A percentile compares a stretch with the other conserved stretches of the same genome.
Conservation (phyloP, 495 filamentous ascomycete genomes). For the Penicillium cosmopolitanum region DNA sequence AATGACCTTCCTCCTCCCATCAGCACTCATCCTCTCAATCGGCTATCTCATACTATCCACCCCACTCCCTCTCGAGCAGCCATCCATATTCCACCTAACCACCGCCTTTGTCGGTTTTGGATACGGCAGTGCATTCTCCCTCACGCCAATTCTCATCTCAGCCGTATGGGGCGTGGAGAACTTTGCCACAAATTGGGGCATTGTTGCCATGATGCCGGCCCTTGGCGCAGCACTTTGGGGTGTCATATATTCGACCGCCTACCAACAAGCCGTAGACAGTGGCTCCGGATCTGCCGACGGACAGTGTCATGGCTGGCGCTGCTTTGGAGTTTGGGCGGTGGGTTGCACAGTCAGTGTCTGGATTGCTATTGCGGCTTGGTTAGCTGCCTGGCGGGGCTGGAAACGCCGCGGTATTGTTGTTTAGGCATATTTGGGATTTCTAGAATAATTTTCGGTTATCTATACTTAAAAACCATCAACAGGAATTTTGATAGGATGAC, state of each 20-base stretch:
- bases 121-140: constrained; percentile 88
- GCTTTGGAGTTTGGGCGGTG: constrained; percentile 89
- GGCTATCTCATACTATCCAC: constrained; percentile 78
- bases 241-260: constrained; percentile 76
- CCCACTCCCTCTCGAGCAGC: constrained; percentile 66
- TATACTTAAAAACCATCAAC: no score
- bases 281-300: constrained; percentile 37
- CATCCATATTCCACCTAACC: constrained; percentile 75
- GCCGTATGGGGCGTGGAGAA: constrained; percentile 99
- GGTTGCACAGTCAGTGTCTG: constrained; percentile 68
- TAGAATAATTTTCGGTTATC: not conserved
- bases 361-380: constrained; percentile 73
- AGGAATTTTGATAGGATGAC: no score
- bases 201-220: constrained; percentile 89
- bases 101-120: constrained; percentile 82
- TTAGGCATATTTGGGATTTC: constrained; percentile 33
- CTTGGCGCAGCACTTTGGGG: constrained; percentile 86
- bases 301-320: constrained; percentile 69
- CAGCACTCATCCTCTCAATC: constrained; percentile 72
- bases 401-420: constrained; percentile 76
- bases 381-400: constrained; percentile 89
- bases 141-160: constrained; percentile 86
- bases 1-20: constrained; percentile 74
- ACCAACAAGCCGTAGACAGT: constrained; percentile 62
- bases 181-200: constrained; percentile 97